A percentile compares a stretch with the other conserved stretches of the same genome.
Evolutionary conservation across 805 yeast genomes (phyloP).

Genomic region (Scheffersomyces stipitis): DNA sequence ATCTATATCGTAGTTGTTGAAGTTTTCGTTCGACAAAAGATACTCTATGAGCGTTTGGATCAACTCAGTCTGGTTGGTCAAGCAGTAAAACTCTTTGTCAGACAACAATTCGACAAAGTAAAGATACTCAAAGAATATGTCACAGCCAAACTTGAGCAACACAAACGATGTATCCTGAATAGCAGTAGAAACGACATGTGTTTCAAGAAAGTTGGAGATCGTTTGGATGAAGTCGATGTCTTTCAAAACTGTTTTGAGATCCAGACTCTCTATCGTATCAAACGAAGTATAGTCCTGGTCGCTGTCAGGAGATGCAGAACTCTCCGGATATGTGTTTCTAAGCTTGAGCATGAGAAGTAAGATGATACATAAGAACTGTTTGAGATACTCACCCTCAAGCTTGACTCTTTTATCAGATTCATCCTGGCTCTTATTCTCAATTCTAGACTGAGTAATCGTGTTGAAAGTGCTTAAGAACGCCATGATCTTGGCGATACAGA

Average conservation of each 20-base stretch:
- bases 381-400: constrained; percentile 22
- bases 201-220: constrained; percentile 28
- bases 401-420: constrained; percentile 9
- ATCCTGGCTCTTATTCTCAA: constrained; percentile 2
- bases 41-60: constrained; percentile 29
- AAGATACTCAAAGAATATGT: constrained; percentile 41
- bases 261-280: constrained; percentile 13
- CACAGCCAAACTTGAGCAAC: constrained; percentile 38
- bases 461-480: constrained; percentile 31
- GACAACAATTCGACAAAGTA: constrained; percentile 33
- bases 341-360: constrained; percentile 34
- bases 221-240: constrained; percentile 58
- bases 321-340: constrained; percentile 13
- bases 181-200: constrained; percentile 22
- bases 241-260: constrained; percentile 41
- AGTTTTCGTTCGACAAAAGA: constrained; percentile 32
- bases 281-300: constrained; percentile 10
- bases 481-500: constrained; percentile 39
- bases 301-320: constrained; percentile 8
- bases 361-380: constrained; percentile 36
- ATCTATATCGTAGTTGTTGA: constrained; percentile 32
- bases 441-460: constrained; percentile 8
- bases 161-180: constrained; percentile 25
- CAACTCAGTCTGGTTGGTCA: constrained; percentile 26
- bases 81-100: constrained; percentile 31